Conservation (phyloP, 83 land plant genomes). For the Isoetes engelmannii region DNA sequence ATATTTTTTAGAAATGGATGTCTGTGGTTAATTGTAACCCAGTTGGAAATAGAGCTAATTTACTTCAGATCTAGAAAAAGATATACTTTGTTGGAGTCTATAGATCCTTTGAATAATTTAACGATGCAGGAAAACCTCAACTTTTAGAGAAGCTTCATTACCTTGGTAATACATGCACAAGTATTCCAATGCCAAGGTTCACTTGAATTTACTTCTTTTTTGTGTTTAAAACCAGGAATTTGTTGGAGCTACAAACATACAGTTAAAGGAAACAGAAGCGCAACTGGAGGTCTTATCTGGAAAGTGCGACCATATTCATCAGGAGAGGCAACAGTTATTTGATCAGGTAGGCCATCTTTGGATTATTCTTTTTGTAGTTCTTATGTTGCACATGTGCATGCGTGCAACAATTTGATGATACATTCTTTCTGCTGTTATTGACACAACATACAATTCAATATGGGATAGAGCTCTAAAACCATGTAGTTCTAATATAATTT, state of each 20-base stretch:
- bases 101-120: neutral
- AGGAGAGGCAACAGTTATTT: neutral
- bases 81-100: no score
- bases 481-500: no score
- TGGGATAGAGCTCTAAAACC: no score
- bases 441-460: no score
- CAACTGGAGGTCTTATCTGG: neutral
- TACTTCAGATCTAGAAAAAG: no score
- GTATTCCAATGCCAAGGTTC: neutral
- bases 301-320: neutral
- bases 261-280: neutral
- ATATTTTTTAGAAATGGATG: no score
- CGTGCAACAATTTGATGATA: no score
- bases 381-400: no score
- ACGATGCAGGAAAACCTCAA: neutral
- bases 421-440: no score
- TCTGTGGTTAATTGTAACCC: no score
- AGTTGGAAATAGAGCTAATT: no score
- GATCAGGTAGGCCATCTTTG: neutral
- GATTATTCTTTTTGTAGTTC: no score
- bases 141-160: neutral
- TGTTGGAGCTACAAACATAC: neutral
- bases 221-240: neutral
- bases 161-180: neutral
- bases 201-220: neutral